phyloP scores from a whole-genome alignment of 2,329 filamentous ascomycete genomes.

The Trichoderma harzianum region DNA sequence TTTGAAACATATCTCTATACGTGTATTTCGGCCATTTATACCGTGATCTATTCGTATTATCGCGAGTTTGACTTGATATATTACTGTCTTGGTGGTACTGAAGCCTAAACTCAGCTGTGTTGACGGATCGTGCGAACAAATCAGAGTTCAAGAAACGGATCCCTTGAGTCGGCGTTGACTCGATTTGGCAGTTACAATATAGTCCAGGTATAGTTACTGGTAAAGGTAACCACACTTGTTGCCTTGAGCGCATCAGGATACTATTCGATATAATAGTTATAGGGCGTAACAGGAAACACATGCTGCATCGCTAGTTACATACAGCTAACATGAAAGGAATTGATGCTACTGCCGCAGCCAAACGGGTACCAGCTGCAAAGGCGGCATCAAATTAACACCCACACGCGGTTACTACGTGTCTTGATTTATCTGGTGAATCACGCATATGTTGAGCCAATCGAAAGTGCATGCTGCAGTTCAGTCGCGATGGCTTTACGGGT shows the following conservation, averaged over 20 bases:
- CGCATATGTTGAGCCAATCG: neutral
- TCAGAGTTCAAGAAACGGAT: neutral
- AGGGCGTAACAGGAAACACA: neutral
- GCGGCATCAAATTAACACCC: neutral
- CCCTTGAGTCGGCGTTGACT: neutral
- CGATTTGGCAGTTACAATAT: neutral
- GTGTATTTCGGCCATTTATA: neutral
- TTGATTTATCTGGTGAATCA: neutral
- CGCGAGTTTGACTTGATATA: too few species aligned
- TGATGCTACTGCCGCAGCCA: neutral
- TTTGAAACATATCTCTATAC: neutral
- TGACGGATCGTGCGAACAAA: neutral
- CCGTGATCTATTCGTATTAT: too few species aligned
- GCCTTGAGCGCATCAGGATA: neutral
- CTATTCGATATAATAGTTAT: neutral
- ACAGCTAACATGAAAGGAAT: neutral
- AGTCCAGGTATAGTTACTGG: neutral
- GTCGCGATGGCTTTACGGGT: neutral
- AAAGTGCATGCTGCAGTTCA: neutral
- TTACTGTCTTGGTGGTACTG: neutral
- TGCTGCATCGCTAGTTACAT: neutral
- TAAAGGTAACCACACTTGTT: neutral
- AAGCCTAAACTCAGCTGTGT: neutral
- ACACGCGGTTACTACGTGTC: neutral
- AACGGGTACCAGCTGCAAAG: neutral